Base-by-base conservation (phyloP, 495 filamentous ascomycete genomes). In the Penicillium subrubescens region DNA sequence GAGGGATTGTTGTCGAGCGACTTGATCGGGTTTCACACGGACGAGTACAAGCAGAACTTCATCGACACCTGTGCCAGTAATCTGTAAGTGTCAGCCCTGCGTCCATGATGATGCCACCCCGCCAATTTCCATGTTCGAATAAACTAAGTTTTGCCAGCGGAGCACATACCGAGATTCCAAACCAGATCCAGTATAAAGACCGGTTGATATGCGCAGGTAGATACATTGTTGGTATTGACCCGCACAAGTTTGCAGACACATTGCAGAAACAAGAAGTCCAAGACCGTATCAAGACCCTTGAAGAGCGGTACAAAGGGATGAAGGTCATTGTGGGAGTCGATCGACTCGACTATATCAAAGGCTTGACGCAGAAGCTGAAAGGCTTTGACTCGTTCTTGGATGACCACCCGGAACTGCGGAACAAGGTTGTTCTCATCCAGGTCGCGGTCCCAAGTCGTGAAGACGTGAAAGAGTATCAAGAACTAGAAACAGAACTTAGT, bases 401-500 rank as follows among this genome's bases (percentile, higher is more conserved):
- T 15, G 91, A 96, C 61, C 90, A 98, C 61, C 94, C 94, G 3
- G 93, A 97, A 73, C 90, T 92, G 86, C 89, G 93, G 55, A 92
- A 92, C 51, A 96, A 94, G 73, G 90, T 97, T 11, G 90, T 96
- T 17, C 83, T 98, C 8, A 92, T 98, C 19, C 94, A 97, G 75
- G 92, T 98, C 8, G 94, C 94, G 1, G 91, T 98, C 1, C 94
- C 94, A 3, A 93, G 90, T 67, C 86, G 94, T 37, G 90, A 93
- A 62, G 94, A 98, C 72, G 94, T 98, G 51, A 94, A 97, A 74
- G 94, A 97, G 72, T 97, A 98, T 72, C 92, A 97, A 75, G 95
- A 97, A 65, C 82, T 98, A 17, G 87, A 94, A 21, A 89, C 89
- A 17, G 90, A 95, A n/a, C 87, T 97, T 60, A 93, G 94, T 68